Evolutionary conservation across 441 rosid species (phyloP).

Genomic region (Breynia disticha): DNA sequence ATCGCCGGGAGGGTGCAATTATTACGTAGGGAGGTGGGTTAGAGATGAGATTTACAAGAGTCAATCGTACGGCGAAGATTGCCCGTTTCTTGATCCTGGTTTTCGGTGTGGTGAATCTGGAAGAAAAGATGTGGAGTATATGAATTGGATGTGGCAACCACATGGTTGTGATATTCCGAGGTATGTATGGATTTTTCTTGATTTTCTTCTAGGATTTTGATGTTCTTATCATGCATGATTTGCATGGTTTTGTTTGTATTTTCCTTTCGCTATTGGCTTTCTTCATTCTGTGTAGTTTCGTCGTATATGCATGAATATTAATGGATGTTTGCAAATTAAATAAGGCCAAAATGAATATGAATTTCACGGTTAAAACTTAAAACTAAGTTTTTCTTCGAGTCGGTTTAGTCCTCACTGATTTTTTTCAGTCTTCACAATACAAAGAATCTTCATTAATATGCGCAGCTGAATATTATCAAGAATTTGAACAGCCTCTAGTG

Average conservation of each 20-base stretch:
- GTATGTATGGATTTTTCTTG: conserved; percentile 20
- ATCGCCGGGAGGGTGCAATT: conserved; percentile 33
- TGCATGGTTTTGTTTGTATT: neutral
- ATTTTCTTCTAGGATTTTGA: neutral
- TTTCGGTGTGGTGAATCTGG: conserved; percentile 57
- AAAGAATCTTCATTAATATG: too few relatives aligned
- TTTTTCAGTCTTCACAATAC: too few relatives aligned
- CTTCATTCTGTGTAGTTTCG: too few relatives aligned
- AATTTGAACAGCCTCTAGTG: too few relatives aligned
- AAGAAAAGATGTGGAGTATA: conserved; percentile 48
- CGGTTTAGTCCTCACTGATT: too few relatives aligned
- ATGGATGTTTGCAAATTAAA: too few relatives aligned
- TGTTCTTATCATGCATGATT: neutral
- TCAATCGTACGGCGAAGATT: conserved; percentile 41
- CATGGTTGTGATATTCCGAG: conserved; percentile 64
- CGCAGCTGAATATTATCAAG: too few relatives aligned
- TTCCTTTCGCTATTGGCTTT: neutral
- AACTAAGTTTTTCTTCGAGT: too few relatives aligned
- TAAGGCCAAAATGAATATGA: too few relatives aligned
- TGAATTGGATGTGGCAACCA: conserved; percentile 85
- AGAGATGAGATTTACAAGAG: conserved; percentile 24
- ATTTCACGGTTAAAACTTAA: too few relatives aligned
- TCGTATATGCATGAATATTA: too few relatives aligned
- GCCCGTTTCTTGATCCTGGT: conserved; percentile 80
- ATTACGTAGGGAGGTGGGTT: conserved; percentile 66